Conservation (phyloP, 306 rosid genomes). For the Prunus davidiana region DNA sequence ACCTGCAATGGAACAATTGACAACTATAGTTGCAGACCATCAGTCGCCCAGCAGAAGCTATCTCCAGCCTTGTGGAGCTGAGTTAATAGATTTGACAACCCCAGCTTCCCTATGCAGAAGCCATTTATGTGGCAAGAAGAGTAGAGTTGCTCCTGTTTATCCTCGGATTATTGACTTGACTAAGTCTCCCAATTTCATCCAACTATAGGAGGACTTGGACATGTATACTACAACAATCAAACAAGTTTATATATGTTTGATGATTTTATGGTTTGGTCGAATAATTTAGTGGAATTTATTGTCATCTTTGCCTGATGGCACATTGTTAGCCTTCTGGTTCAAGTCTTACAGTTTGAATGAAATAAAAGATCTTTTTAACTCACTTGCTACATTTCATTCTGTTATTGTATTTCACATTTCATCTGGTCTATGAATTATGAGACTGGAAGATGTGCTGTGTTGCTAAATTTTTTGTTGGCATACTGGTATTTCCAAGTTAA, state of each 20-base stretch:
- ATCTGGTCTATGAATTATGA: too few species aligned
- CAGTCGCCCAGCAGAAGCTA: slow-evolving; percentile 14
- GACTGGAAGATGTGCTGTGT: too few species aligned
- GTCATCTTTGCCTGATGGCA: slow-evolving; percentile 11
- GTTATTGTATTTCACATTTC: not conserved
- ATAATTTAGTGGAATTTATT: not conserved
- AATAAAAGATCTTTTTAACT: not conserved
- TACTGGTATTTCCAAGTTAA: too few species aligned
- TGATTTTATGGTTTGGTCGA: not conserved
- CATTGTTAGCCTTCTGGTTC: not conserved
- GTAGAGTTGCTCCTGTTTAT: slow-evolving; percentile 41
- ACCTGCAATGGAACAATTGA: slow-evolving; percentile 22
- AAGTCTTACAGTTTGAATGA: not conserved
- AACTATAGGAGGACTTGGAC: slow-evolving; percentile 32
- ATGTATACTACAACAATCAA: not conserved
- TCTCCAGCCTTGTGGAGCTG: slow-evolving; percentile 41
- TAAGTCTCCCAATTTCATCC: slow-evolving; percentile 67
- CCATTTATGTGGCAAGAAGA: slow-evolving; percentile 42
- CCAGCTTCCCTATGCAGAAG: slow-evolving; percentile 71
- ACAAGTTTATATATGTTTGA: not conserved
- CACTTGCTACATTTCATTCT: too few species aligned
- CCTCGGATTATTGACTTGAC: slow-evolving; percentile 68
- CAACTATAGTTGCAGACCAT: slow-evolving; percentile 13
- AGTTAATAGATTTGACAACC: slow-evolving; percentile 69
- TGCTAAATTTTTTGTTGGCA: too few species aligned